A percentile compares a stretch with the other conserved stretches of the same genome.
phyloP scores from a whole-genome alignment of 306 rosid genomes.

The Vicia villosa region DNA sequence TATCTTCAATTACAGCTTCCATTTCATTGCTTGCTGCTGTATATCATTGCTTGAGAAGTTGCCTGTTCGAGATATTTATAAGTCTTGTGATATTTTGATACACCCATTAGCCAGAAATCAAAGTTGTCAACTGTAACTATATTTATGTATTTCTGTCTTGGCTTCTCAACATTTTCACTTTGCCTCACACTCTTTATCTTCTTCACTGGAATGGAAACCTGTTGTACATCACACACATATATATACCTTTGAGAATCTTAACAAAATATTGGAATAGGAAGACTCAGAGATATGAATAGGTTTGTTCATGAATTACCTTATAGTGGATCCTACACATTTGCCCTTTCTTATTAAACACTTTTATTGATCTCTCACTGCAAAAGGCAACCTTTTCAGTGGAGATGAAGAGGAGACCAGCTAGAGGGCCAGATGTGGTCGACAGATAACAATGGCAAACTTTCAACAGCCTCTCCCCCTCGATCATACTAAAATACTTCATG shows the following conservation, averaged over 20 bases:
- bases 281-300: slow-evolving; percentile 7
- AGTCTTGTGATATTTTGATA: too few species aligned
- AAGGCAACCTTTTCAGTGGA: slow-evolving; percentile 73
- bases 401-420: slow-evolving; percentile 80
- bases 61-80: too few species aligned
- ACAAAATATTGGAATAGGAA: background rate
- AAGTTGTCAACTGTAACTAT: too few species aligned
- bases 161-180: slow-evolving; percentile 41
- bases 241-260: too few species aligned
- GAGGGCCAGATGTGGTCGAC: slow-evolving; percentile 79
- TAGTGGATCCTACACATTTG: slow-evolving; percentile 39
- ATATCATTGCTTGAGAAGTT: too few species aligned
- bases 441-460: slow-evolving; percentile 67
- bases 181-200: slow-evolving; percentile 42
- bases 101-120: too few species aligned
- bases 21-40: slow-evolving; percentile 3
- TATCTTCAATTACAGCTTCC: too few species aligned
- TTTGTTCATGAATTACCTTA: too few species aligned
- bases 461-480: too few species aligned
- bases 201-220: slow-evolving; percentile 39
- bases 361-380: slow-evolving; percentile 74
- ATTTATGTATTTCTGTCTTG: slow-evolving; percentile 45
- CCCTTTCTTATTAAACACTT: slow-evolving; percentile 50
- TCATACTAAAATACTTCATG: too few species aligned
- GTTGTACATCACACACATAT: background rate